phyloP scores from a whole-genome alignment of 2,329 filamentous ascomycete genomes.

The Trichophyton schoenleinii region DNA sequence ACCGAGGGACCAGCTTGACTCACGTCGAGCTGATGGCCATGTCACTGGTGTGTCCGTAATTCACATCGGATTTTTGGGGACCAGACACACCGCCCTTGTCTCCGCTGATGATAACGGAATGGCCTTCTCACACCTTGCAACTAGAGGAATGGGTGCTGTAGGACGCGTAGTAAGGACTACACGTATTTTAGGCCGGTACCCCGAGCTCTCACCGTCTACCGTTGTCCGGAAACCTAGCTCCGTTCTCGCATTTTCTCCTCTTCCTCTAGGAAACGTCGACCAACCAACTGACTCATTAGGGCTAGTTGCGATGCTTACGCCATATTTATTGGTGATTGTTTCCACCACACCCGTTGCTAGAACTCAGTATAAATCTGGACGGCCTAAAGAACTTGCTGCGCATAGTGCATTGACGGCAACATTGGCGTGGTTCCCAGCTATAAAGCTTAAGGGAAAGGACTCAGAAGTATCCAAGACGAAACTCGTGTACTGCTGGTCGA shows the following conservation, averaged over 20 bases:
- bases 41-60: conserved; percentile 63
- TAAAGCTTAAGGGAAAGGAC: conserved; percentile 71
- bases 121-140: conserved; percentile 95
- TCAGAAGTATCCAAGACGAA: conserved; percentile 59
- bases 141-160: conserved; percentile 74
- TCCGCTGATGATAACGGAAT: conserved; percentile 92
- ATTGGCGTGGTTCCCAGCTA: conserved; percentile 92
- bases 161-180: conserved; percentile 79
- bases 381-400: conserved; percentile 79
- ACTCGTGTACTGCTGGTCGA: conserved; percentile 96
- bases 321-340: conserved; percentile 89
- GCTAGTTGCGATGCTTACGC: conserved; percentile 86
- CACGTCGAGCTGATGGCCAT: conserved; percentile 68
- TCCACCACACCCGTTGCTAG: conserved; percentile 93
- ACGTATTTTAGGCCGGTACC: conserved; percentile 82
- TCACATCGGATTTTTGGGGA: conserved; percentile 90
- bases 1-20: conserved; percentile 50
- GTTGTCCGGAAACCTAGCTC: conserved; percentile 81
- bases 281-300: conserved; percentile 77
- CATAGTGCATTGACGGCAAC: conserved; percentile 90
- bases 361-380: conserved; percentile 84
- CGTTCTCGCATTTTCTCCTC: conserved; percentile 76
- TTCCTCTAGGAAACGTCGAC: conserved; percentile 90
- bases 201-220: conserved; percentile 46
- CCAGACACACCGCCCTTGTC: conserved; percentile 82